A percentile compares a stretch with the other conserved stretches of the same genome.
phyloP scores from a whole-genome alignment of 495 filamentous ascomycete genomes.

The Neurospora sp. region DNA sequence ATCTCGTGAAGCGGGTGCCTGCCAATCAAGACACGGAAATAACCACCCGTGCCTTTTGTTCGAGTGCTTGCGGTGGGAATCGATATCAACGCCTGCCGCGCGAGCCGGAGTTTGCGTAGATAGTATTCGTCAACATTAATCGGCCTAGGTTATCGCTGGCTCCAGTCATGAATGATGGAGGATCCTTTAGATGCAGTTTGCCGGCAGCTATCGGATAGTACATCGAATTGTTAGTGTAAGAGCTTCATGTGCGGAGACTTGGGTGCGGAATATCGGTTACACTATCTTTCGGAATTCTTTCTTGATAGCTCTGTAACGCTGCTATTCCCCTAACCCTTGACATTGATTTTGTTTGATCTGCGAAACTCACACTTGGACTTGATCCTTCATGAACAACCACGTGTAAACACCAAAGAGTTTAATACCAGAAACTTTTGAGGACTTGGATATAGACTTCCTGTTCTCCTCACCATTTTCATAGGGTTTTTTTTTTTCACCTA shows the following conservation, averaged over 20 bases:
- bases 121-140: neutral
- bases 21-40: neutral
- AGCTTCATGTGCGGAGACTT: neutral
- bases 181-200: neutral
- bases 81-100: neutral
- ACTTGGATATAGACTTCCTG: neutral
- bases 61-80: neutral
- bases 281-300: neutral
- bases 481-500: too few relatives aligned
- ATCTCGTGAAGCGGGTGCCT: neutral
- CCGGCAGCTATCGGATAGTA: neutral
- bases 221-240: neutral
- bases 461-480: too few relatives aligned
- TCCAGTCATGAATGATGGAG: neutral
- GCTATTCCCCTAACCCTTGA: neutral
- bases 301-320: neutral
- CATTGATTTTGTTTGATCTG: neutral
- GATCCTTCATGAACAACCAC: neutral
- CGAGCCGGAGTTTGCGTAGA: neutral
- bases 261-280: neutral
- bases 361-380: neutral
- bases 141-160: neutral
- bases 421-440: neutral
- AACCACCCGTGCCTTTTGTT: neutral
- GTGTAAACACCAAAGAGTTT: neutral